Conservation (phyloP, 805 yeast species). For the Ogataea polymorpha region DNA sequence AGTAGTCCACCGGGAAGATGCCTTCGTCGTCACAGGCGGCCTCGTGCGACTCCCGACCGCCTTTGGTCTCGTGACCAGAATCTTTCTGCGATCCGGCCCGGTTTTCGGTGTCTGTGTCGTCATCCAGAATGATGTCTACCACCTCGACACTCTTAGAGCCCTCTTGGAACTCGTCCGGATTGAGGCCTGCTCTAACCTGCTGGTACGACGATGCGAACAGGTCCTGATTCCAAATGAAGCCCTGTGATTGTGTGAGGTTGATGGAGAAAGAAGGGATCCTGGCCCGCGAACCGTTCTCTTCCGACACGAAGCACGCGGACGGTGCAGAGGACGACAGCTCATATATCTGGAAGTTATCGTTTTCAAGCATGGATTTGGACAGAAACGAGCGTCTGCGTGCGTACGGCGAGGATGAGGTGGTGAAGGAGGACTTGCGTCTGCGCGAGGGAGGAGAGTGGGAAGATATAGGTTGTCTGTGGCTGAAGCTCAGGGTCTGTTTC, state of each 20-base stretch:
- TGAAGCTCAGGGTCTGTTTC: not conserved
- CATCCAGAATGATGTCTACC: slow-evolving; percentile 25
- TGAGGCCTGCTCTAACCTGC: slow-evolving; percentile 44
- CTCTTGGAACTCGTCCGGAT: slow-evolving; percentile 22
- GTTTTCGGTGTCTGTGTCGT: slow-evolving; percentile 9
- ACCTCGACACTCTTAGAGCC: slow-evolving; percentile 23
- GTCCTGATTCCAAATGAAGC: slow-evolving; percentile 75
- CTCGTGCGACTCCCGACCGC: not conserved
- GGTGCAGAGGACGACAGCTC: slow-evolving; percentile 36
- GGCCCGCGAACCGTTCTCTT: slow-evolving; percentile 10
- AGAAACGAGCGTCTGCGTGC: slow-evolving; percentile 55
- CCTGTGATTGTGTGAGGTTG: slow-evolving; percentile 61
- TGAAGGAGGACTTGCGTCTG: slow-evolving; percentile 31
- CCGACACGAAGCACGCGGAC: slow-evolving; percentile 10
- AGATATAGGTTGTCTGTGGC: slow-evolving; percentile 2
- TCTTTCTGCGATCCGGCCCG: slow-evolving; percentile 1
- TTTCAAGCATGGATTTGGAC: slow-evolving; percentile 53
- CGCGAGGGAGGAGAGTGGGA: slow-evolving; percentile 7
- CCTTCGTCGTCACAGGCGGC: slow-evolving; percentile 12
- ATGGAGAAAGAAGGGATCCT: slow-evolving; percentile 39
- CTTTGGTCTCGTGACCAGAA: not conserved
- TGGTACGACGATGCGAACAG: slow-evolving; percentile 70
- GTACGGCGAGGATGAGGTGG: slow-evolving; percentile 47
- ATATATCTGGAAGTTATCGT: slow-evolving; percentile 54
- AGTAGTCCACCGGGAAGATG: slow-evolving; percentile 18